phyloP scores from a whole-genome alignment of 2,329 filamentous ascomycete species.

The Celoporthe dispersa region DNA sequence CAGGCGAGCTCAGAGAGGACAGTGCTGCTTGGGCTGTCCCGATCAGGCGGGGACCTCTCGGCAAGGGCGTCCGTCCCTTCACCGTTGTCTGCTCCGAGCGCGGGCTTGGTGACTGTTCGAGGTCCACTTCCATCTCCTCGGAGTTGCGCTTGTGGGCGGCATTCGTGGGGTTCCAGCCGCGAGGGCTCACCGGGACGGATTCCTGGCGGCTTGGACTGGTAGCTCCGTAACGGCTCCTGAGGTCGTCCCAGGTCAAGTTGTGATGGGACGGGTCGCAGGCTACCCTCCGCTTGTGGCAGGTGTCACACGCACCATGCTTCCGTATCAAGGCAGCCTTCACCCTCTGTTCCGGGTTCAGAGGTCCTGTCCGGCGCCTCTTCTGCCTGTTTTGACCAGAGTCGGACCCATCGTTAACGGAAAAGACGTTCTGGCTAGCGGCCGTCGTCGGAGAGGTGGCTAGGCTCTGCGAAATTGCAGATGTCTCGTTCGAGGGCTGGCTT shows the following conservation, averaged over 20 bases:
- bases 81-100: slow-evolving; percentile 42
- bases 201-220: slow-evolving; percentile 25
- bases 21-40: slow-evolving; percentile 42
- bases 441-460: slow-evolving; percentile 51
- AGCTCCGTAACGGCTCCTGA: slow-evolving; percentile 26
- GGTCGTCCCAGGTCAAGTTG: slow-evolving; percentile 1
- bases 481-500: slow-evolving; percentile 49
- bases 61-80: slow-evolving; percentile 60
- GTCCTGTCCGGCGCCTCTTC: slow-evolving; percentile 63
- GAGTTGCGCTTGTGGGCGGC: slow-evolving; percentile 48
- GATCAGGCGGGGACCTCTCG: slow-evolving; percentile 59
- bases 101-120: slow-evolving; percentile 38
- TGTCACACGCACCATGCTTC: slow-evolving; percentile 61
- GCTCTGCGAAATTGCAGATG: slow-evolving; percentile 56
- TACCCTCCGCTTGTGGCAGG: slow-evolving; percentile 61
- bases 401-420: slow-evolving; percentile 59
- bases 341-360: slow-evolving; percentile 61
- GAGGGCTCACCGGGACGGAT: slow-evolving; percentile 30
- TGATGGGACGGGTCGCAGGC: slow-evolving; percentile 38
- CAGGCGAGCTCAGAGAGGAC: slow-evolving; percentile 4
- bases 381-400: slow-evolving; percentile 58
- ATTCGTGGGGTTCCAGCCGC: slow-evolving; percentile 7
- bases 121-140: slow-evolving; percentile 62
- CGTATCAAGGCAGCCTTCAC: slow-evolving; percentile 63
- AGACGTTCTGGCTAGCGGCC: slow-evolving; percentile 53